These are phyloP conservation scores for Aspergillus persii DNA, from an alignment of 2,329 filamentous ascomycete genomes.

Conservation along the genomic window DNA sequence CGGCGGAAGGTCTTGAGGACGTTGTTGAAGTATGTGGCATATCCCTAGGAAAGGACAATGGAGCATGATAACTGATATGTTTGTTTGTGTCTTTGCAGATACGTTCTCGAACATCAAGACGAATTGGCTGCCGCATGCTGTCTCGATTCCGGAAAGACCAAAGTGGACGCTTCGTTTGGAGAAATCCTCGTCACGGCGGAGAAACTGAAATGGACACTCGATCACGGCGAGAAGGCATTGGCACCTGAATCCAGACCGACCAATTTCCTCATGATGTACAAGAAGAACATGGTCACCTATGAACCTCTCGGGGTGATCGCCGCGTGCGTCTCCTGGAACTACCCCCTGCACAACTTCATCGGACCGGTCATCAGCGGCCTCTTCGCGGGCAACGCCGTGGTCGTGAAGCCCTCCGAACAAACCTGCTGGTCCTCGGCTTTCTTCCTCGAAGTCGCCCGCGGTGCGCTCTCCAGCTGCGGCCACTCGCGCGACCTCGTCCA, in stretches of 20 bases:
- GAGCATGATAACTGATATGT: background rate
- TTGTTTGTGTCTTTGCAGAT: constrained; percentile 37
- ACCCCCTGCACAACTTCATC: constrained; percentile 91
- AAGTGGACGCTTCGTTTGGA: constrained; percentile 88
- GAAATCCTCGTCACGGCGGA: constrained; percentile 93
- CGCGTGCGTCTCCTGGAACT: constrained; percentile 96
- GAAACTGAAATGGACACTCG: constrained; percentile 91
- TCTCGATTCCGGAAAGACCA: constrained; percentile 92
- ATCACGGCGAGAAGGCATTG: constrained; percentile 82
- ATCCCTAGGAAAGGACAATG: background rate
- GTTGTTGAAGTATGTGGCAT: constrained; percentile 59
- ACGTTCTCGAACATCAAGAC: constrained; percentile 85
- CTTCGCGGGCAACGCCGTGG: constrained; percentile 85
- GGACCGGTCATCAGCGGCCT: constrained; percentile 86
- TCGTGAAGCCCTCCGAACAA: constrained; percentile 93
- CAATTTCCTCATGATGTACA: constrained; percentile 92
- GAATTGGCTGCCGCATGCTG: constrained; percentile 81
- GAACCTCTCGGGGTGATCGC: constrained; percentile 91
- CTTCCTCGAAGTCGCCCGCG: constrained; percentile 75
- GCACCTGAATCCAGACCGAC: constrained; percentile 71
- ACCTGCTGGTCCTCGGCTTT: constrained; percentile 89
- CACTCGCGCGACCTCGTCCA: constrained; percentile 81
- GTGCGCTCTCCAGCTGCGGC: constrained; percentile 77
- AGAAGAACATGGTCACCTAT: constrained; percentile 84
- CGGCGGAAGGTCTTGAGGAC: constrained; percentile 76